Conservation (phyloP, 2,329 filamentous ascomycete genomes). For the Phialophora macrospora region DNA sequence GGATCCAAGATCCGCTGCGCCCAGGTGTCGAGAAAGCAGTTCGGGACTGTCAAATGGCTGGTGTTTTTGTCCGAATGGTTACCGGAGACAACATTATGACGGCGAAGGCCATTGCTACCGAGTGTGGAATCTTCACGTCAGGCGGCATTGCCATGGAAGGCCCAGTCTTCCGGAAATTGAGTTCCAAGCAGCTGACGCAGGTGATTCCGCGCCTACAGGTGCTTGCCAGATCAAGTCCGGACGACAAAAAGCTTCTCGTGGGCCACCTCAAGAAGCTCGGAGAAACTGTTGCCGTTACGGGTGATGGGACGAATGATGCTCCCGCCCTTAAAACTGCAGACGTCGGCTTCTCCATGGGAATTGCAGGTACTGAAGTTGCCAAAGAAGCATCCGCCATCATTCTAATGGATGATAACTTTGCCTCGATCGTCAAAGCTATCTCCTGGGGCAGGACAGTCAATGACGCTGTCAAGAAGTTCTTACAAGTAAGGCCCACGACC, state of each 20-base stretch:
- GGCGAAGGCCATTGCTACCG: constrained; percentile 76
- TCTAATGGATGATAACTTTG: constrained; percentile 86
- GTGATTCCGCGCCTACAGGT: constrained; percentile 73
- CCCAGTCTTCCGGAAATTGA: constrained; percentile 75
- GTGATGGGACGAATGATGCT: constrained; percentile 83
- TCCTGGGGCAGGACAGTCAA: constrained; percentile 81
- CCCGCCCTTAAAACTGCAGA: constrained; percentile 82
- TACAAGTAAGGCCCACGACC: constrained; percentile 48
- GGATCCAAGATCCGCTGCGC: constrained; percentile 80
- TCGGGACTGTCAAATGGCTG: constrained; percentile 72
- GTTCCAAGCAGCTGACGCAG: constrained; percentile 66
- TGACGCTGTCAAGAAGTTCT: constrained; percentile 76
- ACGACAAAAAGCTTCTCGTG: constrained; percentile 76
- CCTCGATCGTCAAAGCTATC: constrained; percentile 81
- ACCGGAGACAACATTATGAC: constrained; percentile 82
- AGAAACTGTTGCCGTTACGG: constrained; percentile 81
- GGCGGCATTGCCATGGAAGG: constrained; percentile 77
- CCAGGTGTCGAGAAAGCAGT: constrained; percentile 76
- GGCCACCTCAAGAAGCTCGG: constrained; percentile 71
- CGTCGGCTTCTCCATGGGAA: constrained; percentile 85
- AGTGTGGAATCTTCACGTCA: constrained; percentile 74
- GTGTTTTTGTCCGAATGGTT: constrained; percentile 82
- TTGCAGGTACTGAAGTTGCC: constrained; percentile 80
- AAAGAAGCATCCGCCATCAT: constrained; percentile 86
- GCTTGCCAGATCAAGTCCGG: constrained; percentile 73